phyloP scores from a whole-genome alignment of 371 early-diverging fungal species.

The Mucor lusitanicus region DNA sequence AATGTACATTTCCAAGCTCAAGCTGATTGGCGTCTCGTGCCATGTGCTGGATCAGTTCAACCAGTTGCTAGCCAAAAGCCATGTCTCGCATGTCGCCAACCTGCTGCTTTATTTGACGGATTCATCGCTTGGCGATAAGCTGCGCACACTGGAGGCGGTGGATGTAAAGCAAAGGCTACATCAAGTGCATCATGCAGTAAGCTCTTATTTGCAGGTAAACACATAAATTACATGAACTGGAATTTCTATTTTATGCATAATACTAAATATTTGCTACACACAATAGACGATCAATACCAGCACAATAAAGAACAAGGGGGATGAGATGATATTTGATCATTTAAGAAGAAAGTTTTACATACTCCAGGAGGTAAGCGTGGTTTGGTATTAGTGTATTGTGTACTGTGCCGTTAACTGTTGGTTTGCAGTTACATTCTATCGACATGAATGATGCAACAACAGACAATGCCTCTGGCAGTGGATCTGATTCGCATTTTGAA shows the following conservation, averaged over 20 bases:
- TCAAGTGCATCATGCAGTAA: conserved; percentile 58
- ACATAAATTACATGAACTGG: not conserved
- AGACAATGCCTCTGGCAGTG: not conserved
- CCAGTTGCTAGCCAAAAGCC: conserved; percentile 43
- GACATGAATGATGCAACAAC: not conserved
- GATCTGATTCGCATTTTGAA: not conserved
- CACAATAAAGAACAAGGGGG: conserved; percentile 11
- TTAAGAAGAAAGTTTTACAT: conserved; percentile 81
- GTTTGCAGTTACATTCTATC: not conserved
- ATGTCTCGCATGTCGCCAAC: conserved; percentile 65
- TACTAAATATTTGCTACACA: not conserved
- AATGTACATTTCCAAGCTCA: conserved; percentile 55
- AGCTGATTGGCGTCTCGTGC: conserved; percentile 64
- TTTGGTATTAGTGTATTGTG: too few species aligned
- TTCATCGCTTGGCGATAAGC: conserved; percentile 65
- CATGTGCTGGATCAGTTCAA: conserved; percentile 63
- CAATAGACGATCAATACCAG: conserved; percentile 13
- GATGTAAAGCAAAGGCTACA: conserved; percentile 59
- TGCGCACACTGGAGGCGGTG: conserved; percentile 56
- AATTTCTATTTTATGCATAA: conserved; percentile 12
- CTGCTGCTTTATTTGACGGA: conserved; percentile 70
- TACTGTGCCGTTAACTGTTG: not conserved
- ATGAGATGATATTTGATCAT: conserved; percentile 44
- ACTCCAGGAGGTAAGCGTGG: conserved; percentile 63
- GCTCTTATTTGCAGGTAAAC: conserved; percentile 70